phyloP scores from a whole-genome alignment of 768 basidiomycete genomes.

The Coprinellus micaceus region DNA sequence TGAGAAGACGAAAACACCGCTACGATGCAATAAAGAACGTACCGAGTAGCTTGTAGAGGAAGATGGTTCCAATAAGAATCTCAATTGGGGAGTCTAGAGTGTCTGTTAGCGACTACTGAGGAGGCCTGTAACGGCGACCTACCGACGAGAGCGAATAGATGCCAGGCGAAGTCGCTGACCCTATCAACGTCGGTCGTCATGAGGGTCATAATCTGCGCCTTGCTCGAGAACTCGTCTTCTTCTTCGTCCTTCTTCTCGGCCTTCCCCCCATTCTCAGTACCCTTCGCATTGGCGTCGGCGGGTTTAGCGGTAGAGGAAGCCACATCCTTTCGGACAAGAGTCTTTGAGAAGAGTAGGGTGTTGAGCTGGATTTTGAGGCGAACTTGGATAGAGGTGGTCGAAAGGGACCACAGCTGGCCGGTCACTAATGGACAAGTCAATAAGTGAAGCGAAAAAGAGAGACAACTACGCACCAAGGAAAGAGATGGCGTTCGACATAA shows the following conservation, averaged over 20 bases:
- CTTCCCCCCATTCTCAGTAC: neutral
- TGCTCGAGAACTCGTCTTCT: constrained; percentile 60
- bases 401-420: constrained; percentile 67
- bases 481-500: constrained; percentile 29
- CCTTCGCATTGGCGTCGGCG: constrained; percentile 14
- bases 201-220: constrained; percentile 86
- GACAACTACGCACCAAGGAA: constrained; percentile 29
- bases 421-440: constrained; percentile 36
- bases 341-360: constrained; percentile 82
- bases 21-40: constrained; percentile 8
- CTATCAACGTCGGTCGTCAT: constrained; percentile 95
- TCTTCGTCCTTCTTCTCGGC: constrained; percentile 34
- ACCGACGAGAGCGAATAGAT: constrained; percentile 74
- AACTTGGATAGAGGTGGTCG: constrained; percentile 68
- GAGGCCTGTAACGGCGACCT: constrained; percentile 15
- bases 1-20: neutral
- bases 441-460: neutral
- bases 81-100: constrained; percentile 71
- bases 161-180: constrained; percentile 81
- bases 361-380: constrained; percentile 74
- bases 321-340: constrained; percentile 79
- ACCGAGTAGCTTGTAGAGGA: constrained; percentile 79
- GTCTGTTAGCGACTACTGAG: neutral
- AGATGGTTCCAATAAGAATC: constrained; percentile 66
- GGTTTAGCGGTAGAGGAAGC: constrained; percentile 51